Evolutionary conservation across 2,329 filamentous ascomycete genomes (phyloP).

Genomic region (Daldinia sp.): DNA sequence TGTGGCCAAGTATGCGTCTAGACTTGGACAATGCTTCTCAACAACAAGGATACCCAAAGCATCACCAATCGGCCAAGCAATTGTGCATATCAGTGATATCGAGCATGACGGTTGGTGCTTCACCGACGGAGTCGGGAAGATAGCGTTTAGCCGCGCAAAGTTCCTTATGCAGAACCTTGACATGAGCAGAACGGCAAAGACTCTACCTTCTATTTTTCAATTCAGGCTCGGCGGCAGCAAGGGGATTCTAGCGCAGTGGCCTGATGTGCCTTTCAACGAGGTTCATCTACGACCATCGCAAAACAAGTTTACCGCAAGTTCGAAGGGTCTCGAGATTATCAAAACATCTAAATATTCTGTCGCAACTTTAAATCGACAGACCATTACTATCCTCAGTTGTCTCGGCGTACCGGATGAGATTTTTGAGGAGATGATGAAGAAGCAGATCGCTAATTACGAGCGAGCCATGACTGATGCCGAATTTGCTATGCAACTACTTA

Average conservation of each 20-base stretch:
- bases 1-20: slow-evolving; percentile 89
- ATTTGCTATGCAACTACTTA: slow-evolving; percentile 75
- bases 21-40: slow-evolving; percentile 95
- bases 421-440: slow-evolving; percentile 75
- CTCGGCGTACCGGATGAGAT: slow-evolving; percentile 76
- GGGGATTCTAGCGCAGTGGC: slow-evolving; percentile 83
- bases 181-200: slow-evolving; percentile 61
- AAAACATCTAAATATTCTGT: slow-evolving; percentile 80
- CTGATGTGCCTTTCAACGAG: slow-evolving; percentile 73
- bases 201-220: slow-evolving; percentile 84
- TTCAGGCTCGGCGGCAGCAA: slow-evolving; percentile 95
- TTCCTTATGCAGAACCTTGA: slow-evolving; percentile 79
- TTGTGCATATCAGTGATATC: slow-evolving; percentile 77
- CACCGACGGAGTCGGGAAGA: slow-evolving; percentile 92
- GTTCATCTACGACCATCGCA: slow-evolving; percentile 87
- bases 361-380: slow-evolving; percentile 88
- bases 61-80: slow-evolving; percentile 68
- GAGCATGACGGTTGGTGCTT: slow-evolving; percentile 77
- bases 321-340: slow-evolving; percentile 85
- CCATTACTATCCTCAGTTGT: slow-evolving; percentile 84
- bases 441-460: slow-evolving; percentile 77
- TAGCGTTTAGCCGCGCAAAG: slow-evolving; percentile 81
- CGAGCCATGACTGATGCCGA: slow-evolving; percentile 74
- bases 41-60: slow-evolving; percentile 82
- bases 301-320: slow-evolving; percentile 81